Conservation (phyloP, 208 protist species). For the Wallacemonas sp. region DNA sequence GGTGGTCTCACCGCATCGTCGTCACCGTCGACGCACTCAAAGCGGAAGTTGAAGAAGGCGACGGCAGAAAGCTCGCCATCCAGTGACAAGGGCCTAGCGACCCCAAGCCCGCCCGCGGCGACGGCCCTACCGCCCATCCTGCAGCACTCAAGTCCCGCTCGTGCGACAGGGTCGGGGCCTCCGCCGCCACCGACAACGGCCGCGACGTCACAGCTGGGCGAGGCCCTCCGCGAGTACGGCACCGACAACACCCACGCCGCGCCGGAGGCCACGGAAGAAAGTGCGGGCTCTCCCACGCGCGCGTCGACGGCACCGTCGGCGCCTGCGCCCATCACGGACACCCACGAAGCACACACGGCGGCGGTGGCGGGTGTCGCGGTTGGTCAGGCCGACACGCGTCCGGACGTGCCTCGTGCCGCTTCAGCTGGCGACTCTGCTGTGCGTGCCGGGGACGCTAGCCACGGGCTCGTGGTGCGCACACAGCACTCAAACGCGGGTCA, state of each 20-base stretch:
- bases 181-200: not conserved
- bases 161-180: no score
- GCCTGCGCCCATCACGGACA: no score
- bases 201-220: not conserved
- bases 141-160: not conserved
- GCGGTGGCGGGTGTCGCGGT: no score
- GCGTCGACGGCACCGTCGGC: no score
- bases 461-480: not conserved
- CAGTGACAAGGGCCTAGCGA: not conserved
- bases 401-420: no score
- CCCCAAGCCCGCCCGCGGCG: not conserved
- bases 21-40: not conserved
- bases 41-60: no score
- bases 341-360: no score
- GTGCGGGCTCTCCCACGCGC: no score
- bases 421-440: no score
- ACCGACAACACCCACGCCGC: not conserved
- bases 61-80: no score
- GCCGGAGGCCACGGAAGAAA: no score
- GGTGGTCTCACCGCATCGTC: not conserved
- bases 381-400: no score
- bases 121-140: slow-evolving; percentile 2
- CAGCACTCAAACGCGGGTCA: slow-evolving; percentile 2
- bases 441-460: not conserved
- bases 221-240: not conserved